A percentile compares a stretch with the other conserved stretches of the same genome.
Conservation (phyloP, 768 basidiomycete genomes). For the Neoboletus magnificus region DNA sequence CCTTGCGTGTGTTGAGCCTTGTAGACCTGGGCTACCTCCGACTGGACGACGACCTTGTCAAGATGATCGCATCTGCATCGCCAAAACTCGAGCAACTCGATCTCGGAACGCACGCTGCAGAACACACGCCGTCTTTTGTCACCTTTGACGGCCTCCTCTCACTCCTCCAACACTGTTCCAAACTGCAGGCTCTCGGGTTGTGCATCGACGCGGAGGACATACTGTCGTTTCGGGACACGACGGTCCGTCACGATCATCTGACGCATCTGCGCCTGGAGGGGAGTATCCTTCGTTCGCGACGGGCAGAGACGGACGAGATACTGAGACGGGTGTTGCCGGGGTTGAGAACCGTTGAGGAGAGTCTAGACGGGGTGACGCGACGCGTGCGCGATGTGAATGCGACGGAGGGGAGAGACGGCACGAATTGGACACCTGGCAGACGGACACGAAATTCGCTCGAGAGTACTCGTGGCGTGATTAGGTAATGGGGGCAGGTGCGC, state of each 20-base stretch:
- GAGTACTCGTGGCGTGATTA: neutral
- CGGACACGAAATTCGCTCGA: conserved; percentile 15
- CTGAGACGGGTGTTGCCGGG: conserved; percentile 21
- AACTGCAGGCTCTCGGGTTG: conserved; percentile 7
- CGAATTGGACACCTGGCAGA: neutral
- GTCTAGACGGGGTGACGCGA: conserved; percentile 9
- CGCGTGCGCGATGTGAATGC: conserved; percentile 11
- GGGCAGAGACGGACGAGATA: conserved; percentile 18
- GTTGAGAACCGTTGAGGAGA: conserved; percentile 23
- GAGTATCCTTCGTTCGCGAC: conserved; percentile 9
- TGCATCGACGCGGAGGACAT: conserved; percentile 15
- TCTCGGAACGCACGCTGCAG: neutral
- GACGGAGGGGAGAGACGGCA: neutral
- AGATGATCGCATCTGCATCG: conserved; percentile 13
- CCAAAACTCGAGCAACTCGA: conserved; percentile 19
- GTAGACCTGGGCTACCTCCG: conserved; percentile 13
- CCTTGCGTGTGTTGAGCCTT: conserved; percentile 14
- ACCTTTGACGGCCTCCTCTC: conserved; percentile 21
- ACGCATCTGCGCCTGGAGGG: conserved; percentile 18
- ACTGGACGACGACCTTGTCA: conserved; percentile 17
- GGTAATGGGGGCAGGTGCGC: neutral
- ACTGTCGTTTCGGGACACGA: conserved; percentile 8
- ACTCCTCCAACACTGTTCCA: conserved; percentile 20
- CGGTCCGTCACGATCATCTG: conserved; percentile 11
- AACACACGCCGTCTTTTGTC: neutral